Percentiles rank a stretch among this genome's conserved stretches.
These are phyloP conservation scores for Larix sibirica DNA, from an alignment of 83 land plant genomes.

Conservation along the genomic window DNA sequence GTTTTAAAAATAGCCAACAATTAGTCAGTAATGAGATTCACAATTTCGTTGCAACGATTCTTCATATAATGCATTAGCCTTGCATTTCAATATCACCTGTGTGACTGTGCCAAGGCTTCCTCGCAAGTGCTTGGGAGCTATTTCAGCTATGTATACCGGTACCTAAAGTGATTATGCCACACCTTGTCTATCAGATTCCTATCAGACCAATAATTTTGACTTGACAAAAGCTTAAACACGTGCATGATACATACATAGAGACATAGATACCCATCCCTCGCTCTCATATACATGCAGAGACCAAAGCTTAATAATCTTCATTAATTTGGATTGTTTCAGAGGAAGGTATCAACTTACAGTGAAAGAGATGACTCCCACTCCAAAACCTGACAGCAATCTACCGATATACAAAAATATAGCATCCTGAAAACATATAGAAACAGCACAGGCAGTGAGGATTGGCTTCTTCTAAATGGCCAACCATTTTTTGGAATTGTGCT, in stretches of 20 bases:
- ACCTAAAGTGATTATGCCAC: constrained; percentile 36
- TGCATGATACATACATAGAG: not conserved
- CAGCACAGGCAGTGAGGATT: not conserved
- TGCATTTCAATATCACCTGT: constrained; percentile 51
- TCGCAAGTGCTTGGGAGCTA: constrained; percentile 82
- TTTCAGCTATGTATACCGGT: constrained; percentile 88
- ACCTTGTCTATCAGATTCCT: constrained; percentile 18
- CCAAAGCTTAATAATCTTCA: not conserved
- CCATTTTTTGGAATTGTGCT: too few relatives aligned
- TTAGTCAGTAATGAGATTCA: not conserved
- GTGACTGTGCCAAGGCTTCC: constrained; percentile 89
- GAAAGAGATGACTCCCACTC: constrained; percentile 82
- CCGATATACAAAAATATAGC: constrained; percentile 62
- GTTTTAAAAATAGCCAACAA: not conserved
- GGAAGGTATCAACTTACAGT: constrained; percentile 35
- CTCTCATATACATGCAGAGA: not conserved
- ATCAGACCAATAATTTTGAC: not conserved
- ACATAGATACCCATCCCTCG: not conserved
- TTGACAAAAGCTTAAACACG: not conserved
- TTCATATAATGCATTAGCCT: too few relatives aligned
- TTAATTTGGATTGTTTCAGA: not conserved
- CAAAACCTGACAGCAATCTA: constrained; percentile 79
- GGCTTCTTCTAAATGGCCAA: not conserved
- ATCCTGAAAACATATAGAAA: constrained; percentile 30
- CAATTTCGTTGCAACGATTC: too few relatives aligned